Percentiles rank a stretch among this genome's conserved stretches.
These are phyloP conservation scores for Leptoxyphium fumago DNA, from an alignment of 2,329 filamentous ascomycete genomes.

Conservation along the genomic window DNA sequence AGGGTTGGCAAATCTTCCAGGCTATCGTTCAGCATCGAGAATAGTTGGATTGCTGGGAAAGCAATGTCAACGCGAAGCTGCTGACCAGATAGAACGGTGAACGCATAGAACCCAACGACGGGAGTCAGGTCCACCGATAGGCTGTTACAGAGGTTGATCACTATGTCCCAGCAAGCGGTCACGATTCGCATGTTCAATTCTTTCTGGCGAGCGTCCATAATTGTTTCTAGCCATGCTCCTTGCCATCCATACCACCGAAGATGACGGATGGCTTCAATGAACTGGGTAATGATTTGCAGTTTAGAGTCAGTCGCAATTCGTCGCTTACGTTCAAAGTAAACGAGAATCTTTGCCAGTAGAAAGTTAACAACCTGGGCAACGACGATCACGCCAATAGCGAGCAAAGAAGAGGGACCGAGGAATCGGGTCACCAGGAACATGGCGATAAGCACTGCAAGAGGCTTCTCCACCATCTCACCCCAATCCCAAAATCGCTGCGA, in stretches of 20 bases:
- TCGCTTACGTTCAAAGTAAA: slow-evolving; percentile 56
- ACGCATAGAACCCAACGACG: slow-evolving; percentile 67
- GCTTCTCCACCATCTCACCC: slow-evolving; percentile 57
- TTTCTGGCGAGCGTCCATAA: slow-evolving; percentile 51
- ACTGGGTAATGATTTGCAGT: slow-evolving; percentile 68
- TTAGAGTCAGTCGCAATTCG: slow-evolving; percentile 61
- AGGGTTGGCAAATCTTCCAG: slow-evolving; percentile 62
- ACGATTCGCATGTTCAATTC: slow-evolving; percentile 53
- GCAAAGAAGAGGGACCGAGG: slow-evolving; percentile 64
- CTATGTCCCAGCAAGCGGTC: slow-evolving; percentile 45
- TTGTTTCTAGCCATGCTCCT: slow-evolving; percentile 53
- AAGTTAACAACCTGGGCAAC: slow-evolving; percentile 56
- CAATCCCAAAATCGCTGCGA: slow-evolving; percentile 80
- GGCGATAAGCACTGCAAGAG: slow-evolving; percentile 61
- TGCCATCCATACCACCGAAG: slow-evolving; percentile 76
- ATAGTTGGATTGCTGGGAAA: slow-evolving; percentile 74
- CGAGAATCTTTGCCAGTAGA: slow-evolving; percentile 48
- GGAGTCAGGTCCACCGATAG: slow-evolving; percentile 63
- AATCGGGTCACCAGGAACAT: slow-evolving; percentile 61
- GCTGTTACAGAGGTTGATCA: slow-evolving; percentile 55
- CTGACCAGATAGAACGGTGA: slow-evolving; percentile 54
- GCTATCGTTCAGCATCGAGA: slow-evolving; percentile 57
- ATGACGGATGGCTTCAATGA: slow-evolving; percentile 73
- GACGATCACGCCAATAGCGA: slow-evolving; percentile 46
- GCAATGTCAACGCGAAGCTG: slow-evolving; percentile 65